Percentiles rank a stretch among this genome's conserved stretches.
Conservation (phyloP, 1,139 yeast species). For the Suhomyces anneliseae region DNA sequence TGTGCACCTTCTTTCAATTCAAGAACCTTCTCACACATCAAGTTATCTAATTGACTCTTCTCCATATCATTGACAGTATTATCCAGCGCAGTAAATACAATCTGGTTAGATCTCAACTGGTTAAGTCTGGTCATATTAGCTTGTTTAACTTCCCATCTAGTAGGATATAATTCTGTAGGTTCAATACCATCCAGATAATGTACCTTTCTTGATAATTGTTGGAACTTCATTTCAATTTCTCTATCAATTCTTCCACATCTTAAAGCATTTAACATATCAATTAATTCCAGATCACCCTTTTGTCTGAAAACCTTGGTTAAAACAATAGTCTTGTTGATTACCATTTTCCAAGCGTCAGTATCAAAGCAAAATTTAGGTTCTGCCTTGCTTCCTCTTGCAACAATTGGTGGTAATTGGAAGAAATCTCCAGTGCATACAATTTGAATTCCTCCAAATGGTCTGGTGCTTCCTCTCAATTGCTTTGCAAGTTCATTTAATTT, state of each 20-base stretch:
- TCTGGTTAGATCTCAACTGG: slow-evolving; percentile 32
- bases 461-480: slow-evolving; percentile 44
- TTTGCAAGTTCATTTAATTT: slow-evolving; percentile 68
- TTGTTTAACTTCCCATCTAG: slow-evolving; percentile 68
- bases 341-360: slow-evolving; percentile 54
- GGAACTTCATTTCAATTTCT: slow-evolving; percentile 46
- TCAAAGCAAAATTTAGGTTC: slow-evolving; percentile 56
- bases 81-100: slow-evolving; percentile 52
- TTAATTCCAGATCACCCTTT: slow-evolving; percentile 63
- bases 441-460: slow-evolving; percentile 90
- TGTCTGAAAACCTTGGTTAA: slow-evolving; percentile 72
- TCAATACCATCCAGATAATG: slow-evolving; percentile 68
- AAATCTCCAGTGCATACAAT: slow-evolving; percentile 85
- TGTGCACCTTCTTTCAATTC: slow-evolving; percentile 59
- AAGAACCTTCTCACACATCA: slow-evolving; percentile 48
- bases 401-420: slow-evolving; percentile 87
- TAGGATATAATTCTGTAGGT: slow-evolving; percentile 80
- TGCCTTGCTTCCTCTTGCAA: slow-evolving; percentile 30
- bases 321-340: slow-evolving; percentile 55
- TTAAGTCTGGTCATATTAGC: slow-evolving; percentile 61
- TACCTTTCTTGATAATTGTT: slow-evolving; percentile 51
- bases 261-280: slow-evolving; percentile 72
- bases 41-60: slow-evolving; percentile 33
- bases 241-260: slow-evolving; percentile 63
- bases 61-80: slow-evolving; percentile 26